A percentile compares a stretch with the other conserved stretches of the same genome.
phyloP scores from a whole-genome alignment of 805 yeast species.

The Metschnikowia anglica region DNA sequence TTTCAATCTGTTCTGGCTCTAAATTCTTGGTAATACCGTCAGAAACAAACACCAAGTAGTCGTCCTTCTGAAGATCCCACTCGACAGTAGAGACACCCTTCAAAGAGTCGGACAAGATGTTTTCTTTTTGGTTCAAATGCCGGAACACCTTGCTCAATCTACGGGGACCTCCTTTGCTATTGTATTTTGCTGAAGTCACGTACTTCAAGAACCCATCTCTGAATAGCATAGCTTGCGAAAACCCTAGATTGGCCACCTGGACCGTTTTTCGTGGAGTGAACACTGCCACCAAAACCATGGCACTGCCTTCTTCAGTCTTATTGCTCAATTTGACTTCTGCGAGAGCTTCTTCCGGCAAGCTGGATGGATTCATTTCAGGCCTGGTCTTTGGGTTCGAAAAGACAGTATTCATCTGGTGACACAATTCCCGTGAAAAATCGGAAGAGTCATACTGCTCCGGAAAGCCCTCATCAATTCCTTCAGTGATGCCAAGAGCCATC shows the following conservation, averaged over 20 bases:
- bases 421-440: conserved; percentile 3
- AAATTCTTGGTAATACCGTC: conserved; percentile 5
- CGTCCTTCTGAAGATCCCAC: conserved; percentile 6
- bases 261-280: conserved; percentile 5
- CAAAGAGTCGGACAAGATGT: background rate
- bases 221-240: conserved; percentile 6
- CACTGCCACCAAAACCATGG: conserved; percentile 2
- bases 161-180: background rate
- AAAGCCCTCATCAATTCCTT: conserved; percentile 3
- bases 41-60: conserved; percentile 3
- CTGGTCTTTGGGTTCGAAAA: background rate
- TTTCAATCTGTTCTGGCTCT: background rate
- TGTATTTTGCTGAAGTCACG: background rate
- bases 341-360: conserved; percentile 3
- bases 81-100: background rate
- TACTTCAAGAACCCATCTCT: conserved; percentile 1
- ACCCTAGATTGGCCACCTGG: conserved; percentile 3
- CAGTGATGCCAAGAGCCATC: conserved; percentile 7
- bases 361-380: background rate
- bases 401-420: background rate
- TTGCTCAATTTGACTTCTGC: background rate
- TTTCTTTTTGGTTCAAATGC: background rate
- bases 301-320: conserved; percentile 1
- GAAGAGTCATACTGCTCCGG: background rate
- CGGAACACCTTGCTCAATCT: conserved; percentile 1